Evolutionary conservation across 305 asterid genomes (phyloP).

Genomic region (Fraxinus ornus): DNA sequence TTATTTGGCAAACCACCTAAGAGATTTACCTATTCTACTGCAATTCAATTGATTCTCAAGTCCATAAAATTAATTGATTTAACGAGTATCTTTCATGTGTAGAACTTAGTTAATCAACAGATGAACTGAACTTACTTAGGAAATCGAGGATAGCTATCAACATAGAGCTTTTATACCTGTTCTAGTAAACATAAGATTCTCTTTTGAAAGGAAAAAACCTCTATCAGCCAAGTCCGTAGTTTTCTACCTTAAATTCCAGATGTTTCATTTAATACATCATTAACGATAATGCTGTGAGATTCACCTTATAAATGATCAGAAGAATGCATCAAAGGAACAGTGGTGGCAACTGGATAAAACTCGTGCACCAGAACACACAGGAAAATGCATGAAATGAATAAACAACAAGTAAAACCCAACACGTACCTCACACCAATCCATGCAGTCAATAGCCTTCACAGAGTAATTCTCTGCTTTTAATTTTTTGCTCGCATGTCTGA

Average conservation of each 20-base stretch:
- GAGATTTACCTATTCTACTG: neutral
- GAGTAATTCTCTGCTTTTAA: slow-evolving; percentile 43
- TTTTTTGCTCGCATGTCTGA: slow-evolving; percentile 56
- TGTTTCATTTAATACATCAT: neutral
- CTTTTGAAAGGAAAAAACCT: neutral
- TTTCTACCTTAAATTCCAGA: neutral
- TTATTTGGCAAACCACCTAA: neutral
- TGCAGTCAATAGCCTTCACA: slow-evolving; percentile 81
- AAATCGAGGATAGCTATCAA: neutral
- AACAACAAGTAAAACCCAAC: slow-evolving; percentile 5
- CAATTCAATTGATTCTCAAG: neutral
- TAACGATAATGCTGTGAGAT: neutral
- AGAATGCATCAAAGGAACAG: neutral
- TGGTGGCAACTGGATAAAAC: slow-evolving; percentile 2
- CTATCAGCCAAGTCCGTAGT: neutral
- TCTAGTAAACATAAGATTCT: neutral
- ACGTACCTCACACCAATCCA: slow-evolving; percentile 81
- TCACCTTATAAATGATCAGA: neutral
- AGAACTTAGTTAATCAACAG: neutral
- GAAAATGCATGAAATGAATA: neutral
- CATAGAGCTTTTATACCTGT: neutral
- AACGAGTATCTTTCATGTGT: neutral
- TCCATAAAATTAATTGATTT: neutral
- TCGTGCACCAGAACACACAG: neutral
- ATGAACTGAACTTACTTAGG: neutral